phyloP scores from a whole-genome alignment of 2,329 filamentous ascomycete genomes.

The Coniosporium tulheliwenetii region DNA sequence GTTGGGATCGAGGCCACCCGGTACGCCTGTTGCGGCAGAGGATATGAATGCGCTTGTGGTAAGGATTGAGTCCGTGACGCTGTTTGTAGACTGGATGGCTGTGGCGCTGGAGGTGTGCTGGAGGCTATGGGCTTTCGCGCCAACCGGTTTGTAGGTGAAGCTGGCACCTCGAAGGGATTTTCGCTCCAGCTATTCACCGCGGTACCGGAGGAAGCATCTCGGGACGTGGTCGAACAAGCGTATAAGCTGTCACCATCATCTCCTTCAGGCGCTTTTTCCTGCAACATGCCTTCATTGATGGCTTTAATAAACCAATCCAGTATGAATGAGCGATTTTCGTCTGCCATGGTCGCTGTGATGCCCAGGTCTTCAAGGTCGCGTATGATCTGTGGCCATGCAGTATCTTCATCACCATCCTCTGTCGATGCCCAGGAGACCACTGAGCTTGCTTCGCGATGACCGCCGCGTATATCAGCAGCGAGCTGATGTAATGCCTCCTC shows the following conservation, averaged over 20 bases:
- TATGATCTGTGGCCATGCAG: slow-evolving; percentile 15
- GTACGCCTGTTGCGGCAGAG: too few species aligned
- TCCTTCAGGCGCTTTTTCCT: slow-evolving; percentile 8
- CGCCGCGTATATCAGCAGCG: slow-evolving; percentile 14
- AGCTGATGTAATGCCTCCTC: slow-evolving; percentile 14
- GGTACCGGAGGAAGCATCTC: not conserved
- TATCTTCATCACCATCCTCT: slow-evolving; percentile 8
- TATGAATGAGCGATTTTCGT: slow-evolving; percentile 12
- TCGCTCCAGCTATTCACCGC: not conserved
- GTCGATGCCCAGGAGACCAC: slow-evolving; percentile 1
- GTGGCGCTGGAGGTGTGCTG: not conserved
- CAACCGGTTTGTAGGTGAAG: not conserved
- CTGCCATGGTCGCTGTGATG: slow-evolving; percentile 5
- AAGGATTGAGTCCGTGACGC: not conserved
- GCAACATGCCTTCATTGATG: slow-evolving; percentile 14
- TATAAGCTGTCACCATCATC: not conserved
- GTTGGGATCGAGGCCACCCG: too few species aligned
- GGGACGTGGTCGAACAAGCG: not conserved
- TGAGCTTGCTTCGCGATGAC: slow-evolving; percentile 13
- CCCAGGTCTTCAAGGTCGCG: slow-evolving; percentile 16
- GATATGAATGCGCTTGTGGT: too few species aligned
- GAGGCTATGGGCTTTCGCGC: not conserved
- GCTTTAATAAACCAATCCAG: slow-evolving; percentile 15
- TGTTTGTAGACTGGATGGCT: slow-evolving; percentile 4
- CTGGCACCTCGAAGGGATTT: not conserved